Evolutionary conservation across 164 flowering plant species (phyloP), one percentile per base, ranked within the genome.

Genomic region (Litsea cubeba): DNA sequence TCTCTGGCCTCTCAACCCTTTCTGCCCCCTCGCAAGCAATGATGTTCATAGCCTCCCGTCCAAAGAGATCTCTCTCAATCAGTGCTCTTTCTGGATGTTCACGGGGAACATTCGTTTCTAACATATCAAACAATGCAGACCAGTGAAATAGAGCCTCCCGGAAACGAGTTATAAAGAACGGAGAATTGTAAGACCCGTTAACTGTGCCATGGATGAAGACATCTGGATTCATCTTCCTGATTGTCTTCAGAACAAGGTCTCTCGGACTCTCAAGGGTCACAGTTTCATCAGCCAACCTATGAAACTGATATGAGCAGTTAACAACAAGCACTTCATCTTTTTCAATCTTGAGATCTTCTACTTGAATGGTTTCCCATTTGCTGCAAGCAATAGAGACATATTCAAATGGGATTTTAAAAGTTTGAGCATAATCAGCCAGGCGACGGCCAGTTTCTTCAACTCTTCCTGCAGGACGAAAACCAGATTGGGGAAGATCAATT

Each of bases 11-110:
- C 83, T 89, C 97, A 67, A 88, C 87, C 83, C 94, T 83, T 80
- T 92, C 97, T 75, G 85, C 83, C 6, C 94, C 95, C 75, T 92
- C 97, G 74, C 97, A 92, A 57, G 95, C 90, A 69, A 92, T 83
- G 65, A 87, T 86, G 80, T 89, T 92, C 77, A 90, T 65, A 24
- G 87, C 89, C 75, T 90, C 97, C 79, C 82, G 76, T 28, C 92
- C 91, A 69, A 84, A 82, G 1, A 92, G 78, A 65, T 86, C 89
- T 73, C 80, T 87, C 81, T 90, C 97, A 0, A 92, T 67, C 76
- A 89, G 71, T 85, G 84, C 77, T 76, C 97, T 86, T 82, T 89
- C 89, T 1, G 54, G 66, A 68, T 82, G 74, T 58, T 88, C 92
- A 6, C 97, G 90, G 1, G 94, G 90, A 1, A 88, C 89, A 71